Evolutionary conservation across 768 basidiomycete species (phyloP), one percentile per base, ranked within the genome.

Genomic region (Phylloporus scabripes): DNA sequence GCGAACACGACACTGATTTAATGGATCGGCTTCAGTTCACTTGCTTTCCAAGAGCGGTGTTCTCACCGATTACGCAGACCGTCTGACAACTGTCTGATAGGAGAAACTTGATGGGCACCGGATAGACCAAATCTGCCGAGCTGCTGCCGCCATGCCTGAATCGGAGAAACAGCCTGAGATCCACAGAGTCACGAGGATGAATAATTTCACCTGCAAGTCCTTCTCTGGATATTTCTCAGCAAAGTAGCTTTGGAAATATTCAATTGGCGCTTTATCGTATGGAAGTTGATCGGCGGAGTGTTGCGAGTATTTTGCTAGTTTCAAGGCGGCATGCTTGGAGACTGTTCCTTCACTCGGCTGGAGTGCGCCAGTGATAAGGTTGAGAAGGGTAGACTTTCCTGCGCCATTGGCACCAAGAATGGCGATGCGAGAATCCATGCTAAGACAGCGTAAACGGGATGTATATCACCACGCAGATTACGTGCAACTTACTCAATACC

Each of bases 221-320:
- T 94, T 96, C 60, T 97, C 93, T 1, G 96, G 95, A 73, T 80
- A 95, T 69, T 92, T 94, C 53, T 80, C 69, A 32, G 69, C 54
- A 71, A 93, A 99, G 43, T 87, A 68, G 14, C 60, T 61, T 70
- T 93, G 91, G 75, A 99, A 90, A 72, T 98, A 92, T 70, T 98
- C 96, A 60, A 98, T 77, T 3, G 96, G 94, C 21, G 82, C 75
- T 64, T 79, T 79, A 54, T 94, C 85, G 69, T 96, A 99, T 21
- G 96, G 96, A 9, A 99, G 82, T 69, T 99, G 96, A 70, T 99
- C 96, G 24, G 96, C 94, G 46, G 87, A 91, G 74, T 99, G 96
- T 73, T 99, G 96, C 5, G 89, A 92, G 77, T 99, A 99, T 70
- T 98, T 99, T 57, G 93, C 90, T 50, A 99, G 82, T 70, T 99